Base-by-base conservation (phyloP, 2,329 filamentous ascomycete genomes). In the Aspergillus calidoustus region DNA sequence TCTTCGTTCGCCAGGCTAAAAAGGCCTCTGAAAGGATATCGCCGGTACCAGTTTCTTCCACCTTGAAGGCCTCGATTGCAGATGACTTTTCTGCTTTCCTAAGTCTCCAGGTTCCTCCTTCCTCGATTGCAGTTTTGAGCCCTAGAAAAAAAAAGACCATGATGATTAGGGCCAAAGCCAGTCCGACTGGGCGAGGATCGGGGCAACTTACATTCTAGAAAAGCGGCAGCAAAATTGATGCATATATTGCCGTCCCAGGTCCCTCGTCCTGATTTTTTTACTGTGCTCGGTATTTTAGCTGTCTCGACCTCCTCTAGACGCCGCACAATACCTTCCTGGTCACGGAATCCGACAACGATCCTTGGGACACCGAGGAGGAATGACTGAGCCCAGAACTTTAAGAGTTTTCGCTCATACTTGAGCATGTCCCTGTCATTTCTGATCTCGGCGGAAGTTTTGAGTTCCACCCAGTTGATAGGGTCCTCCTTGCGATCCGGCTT, bases 321-420 rank as follows among this genome's bases (percentile, higher is more conserved):
- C 52, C 84, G 83, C 23, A 99, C 81, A 57, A 91, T 85, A 7
- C 95, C 94, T 59, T 89, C 73, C 59, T 84, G 86, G 38, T 86
- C 89, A 52, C 95, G 88, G 75, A 95, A 97, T 0, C 95, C 95
- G 31, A 99, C 91, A 50, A 97, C 87, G 66, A 99, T 92, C 68
- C 89, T 95, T 0, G 93, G 92, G 1, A 98, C 93, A 46, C 94
- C 94, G 2, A 99, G 88, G 2, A 99, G 83, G 73, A 97, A 99
- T 0, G 91, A 96, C 76, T 98, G 95, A 15, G 94, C 92, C 95
- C 95, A 99, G 79, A 94, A 97, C 72, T 96, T 96, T 77, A 96
- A 86, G 58, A 98, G 84, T 75, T 98, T 98, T 53, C 91, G 87
- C 77, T 97, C 91, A 74, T 94, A 97, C 65, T 88, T 90, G 22